Conservation (phyloP, 139 green algal genomes). For the Dunaliella primolecta region DNA sequence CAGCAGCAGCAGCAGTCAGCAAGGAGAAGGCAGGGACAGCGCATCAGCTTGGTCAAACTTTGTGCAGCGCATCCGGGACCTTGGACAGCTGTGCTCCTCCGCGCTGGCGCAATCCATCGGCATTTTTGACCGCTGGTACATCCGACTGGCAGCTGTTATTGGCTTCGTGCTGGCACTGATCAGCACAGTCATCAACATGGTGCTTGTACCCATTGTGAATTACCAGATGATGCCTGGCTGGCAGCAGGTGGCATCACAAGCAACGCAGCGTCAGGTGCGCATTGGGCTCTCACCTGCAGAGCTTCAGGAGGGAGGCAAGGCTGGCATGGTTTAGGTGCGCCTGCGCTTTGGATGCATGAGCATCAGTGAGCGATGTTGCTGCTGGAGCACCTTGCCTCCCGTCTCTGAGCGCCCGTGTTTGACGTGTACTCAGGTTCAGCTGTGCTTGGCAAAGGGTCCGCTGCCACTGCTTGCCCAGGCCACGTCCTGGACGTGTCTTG, state of each 20-base stretch:
- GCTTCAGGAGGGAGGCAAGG: too few species aligned
- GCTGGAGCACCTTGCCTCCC: too few species aligned
- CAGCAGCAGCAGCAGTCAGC: conserved; percentile 9
- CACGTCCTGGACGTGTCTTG: too few species aligned
- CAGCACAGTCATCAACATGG: conserved; percentile 33
- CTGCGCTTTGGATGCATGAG: too few species aligned
- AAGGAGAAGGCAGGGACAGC: too few species aligned
- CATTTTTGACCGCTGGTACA: conserved; percentile 9
- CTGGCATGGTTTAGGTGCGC: too few species aligned
- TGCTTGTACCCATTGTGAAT: conserved; percentile 34
- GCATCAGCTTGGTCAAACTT: neutral
- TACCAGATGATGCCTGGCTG: conserved; percentile 24
- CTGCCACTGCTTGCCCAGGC: too few species aligned
- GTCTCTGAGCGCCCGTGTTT: too few species aligned
- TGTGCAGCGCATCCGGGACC: conserved; percentile 8
- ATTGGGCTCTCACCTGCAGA: too few species aligned
- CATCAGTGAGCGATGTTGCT: too few species aligned
- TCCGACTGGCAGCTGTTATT: neutral
- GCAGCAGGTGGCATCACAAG: neutral
- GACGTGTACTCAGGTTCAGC: too few species aligned
- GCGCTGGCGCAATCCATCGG: conserved; percentile 13
- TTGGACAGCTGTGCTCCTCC: neutral
- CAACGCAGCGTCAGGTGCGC: neutral
- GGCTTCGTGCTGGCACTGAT: conserved; percentile 29
- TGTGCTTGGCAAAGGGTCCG: too few species aligned